Evolutionary conservation across 2,329 filamentous ascomycete species (phyloP).

Genomic region (Colletotrichum tabaci): DNA sequence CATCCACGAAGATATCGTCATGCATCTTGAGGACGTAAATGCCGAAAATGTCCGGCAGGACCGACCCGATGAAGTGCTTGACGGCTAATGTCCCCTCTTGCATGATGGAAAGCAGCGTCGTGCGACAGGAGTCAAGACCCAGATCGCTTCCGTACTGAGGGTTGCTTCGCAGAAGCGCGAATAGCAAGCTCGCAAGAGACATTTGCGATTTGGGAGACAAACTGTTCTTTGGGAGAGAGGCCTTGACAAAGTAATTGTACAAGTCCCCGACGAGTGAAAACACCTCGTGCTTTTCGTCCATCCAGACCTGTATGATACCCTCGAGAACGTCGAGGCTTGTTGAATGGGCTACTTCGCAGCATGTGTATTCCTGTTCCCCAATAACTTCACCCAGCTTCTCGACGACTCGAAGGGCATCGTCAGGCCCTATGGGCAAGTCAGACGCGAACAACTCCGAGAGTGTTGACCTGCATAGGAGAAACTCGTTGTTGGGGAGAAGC

Average conservation of each 20-base stretch:
- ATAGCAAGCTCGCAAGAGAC: slow-evolving; percentile 77
- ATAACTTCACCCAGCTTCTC: slow-evolving; percentile 67
- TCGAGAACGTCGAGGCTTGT: slow-evolving; percentile 78
- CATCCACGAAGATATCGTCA: slow-evolving; percentile 86
- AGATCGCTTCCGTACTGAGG: slow-evolving; percentile 76
- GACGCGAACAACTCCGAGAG: slow-evolving; percentile 68
- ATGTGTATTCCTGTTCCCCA: slow-evolving; percentile 72
- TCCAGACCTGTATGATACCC: slow-evolving; percentile 76
- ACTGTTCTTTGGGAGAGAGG: slow-evolving; percentile 76
- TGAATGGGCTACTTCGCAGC: slow-evolving; percentile 81
- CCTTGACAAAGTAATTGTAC: slow-evolving; percentile 83
- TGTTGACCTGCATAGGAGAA: slow-evolving; percentile 66
- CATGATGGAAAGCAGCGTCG: slow-evolving; percentile 82
- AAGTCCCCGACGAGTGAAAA: slow-evolving; percentile 79
- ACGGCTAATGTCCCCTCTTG: slow-evolving; percentile 76
- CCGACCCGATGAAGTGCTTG: slow-evolving; percentile 81
- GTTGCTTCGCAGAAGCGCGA: slow-evolving; percentile 77
- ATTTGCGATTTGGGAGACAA: slow-evolving; percentile 80
- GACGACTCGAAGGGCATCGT: slow-evolving; percentile 64
- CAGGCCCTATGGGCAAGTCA: slow-evolving; percentile 65
- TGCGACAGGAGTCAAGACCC: slow-evolving; percentile 72
- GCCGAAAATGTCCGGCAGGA: slow-evolving; percentile 82
- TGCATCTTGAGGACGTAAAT: slow-evolving; percentile 88
- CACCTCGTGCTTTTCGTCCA: slow-evolving; percentile 70
- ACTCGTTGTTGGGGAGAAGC: slow-evolving; percentile 65